A percentile compares a stretch with the other conserved stretches of the same genome.
Evolutionary conservation across 1,139 yeast species (phyloP).

Genomic region (Ogataea hybrid): DNA sequence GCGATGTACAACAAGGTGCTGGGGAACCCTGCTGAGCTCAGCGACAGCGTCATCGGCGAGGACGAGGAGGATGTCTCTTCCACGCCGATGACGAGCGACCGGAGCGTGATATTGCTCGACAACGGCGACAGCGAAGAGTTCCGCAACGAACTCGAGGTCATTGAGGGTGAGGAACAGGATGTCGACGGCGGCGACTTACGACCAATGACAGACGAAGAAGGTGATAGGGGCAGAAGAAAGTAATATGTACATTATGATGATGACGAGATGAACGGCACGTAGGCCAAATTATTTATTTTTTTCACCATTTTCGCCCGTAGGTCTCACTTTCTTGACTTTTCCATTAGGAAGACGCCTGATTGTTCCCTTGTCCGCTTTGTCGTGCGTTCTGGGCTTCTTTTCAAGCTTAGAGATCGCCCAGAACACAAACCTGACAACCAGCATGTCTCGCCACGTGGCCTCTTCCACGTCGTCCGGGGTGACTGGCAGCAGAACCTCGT

Average conservation of each 20-base stretch:
- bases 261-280: not conserved
- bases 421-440: conserved; percentile 48
- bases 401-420: conserved; percentile 1
- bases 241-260: conserved; percentile 11
- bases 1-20: conserved; percentile 92
- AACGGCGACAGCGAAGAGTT: conserved; percentile 33
- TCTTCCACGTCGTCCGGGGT: conserved; percentile 36
- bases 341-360: conserved; percentile 7
- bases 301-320: not conserved
- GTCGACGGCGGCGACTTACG: conserved; percentile 30
- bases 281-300: not conserved
- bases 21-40: conserved; percentile 57
- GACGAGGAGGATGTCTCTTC: conserved; percentile 14
- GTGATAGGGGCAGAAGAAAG: conserved; percentile 20
- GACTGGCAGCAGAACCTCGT: conserved; percentile 42
- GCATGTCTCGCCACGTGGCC: conserved; percentile 49
- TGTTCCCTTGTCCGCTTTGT: not conserved
- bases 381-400: not conserved
- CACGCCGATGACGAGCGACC: conserved; percentile 8
- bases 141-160: conserved; percentile 16
- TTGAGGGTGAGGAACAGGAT: conserved; percentile 22
- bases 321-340: conserved; percentile 6
- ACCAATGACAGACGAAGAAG: conserved; percentile 28
- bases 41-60: conserved; percentile 16
- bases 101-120: conserved; percentile 31